Base-by-base conservation (phyloP, 2,329 filamentous ascomycete species). In the Arthrobotrys sinensis region DNA sequence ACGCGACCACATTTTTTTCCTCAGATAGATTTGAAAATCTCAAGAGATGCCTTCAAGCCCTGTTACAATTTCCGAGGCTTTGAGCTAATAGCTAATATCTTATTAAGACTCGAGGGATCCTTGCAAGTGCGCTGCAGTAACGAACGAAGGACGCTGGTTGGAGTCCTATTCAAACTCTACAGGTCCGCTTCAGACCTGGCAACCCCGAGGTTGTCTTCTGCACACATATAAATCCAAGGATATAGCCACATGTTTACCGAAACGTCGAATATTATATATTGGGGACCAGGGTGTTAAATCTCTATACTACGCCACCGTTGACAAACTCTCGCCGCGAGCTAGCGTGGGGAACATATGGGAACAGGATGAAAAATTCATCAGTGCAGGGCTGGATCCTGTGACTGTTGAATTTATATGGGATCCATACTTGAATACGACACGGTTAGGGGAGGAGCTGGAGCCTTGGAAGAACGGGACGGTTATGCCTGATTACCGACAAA, bases 271-370 rank as follows among this genome's bases (percentile, higher is more conserved):
- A n/a, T 85, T 90, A 14, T 89, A 91, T 80, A 85, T 87, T 28
- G 90, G 90, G 43, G 90, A 91, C 82, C 88, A 88, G 1, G 88
- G 87, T 0, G 86, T 87, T 6, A 87, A 90, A 11, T 88, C 90
- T 80, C 83, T 91, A 4, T 91, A 89, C 82, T 90, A 88, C 87
- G 88, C 88, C 62, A 85, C 86, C 2, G 86, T 68, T 4, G 40
- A 53, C 8, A 77, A 71, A 24, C 38, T 77, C 7, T 46, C 45
- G 24, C 32, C 21, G 21, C 40, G 63, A 28, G 8, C 14, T 19
- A 16, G 63, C 40, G 7, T 24, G 8, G 34, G 28, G 6, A 45
- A 28, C 11, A 80, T 83, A 32, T 83, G 84, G 34, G 82, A 85
- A 14, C 80, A 82, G 1, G 82, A 83, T 19, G 83, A 85, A 14